Base-by-base conservation (phyloP, 371 early-diverging fungal genomes). In the Mucor racemosus region DNA sequence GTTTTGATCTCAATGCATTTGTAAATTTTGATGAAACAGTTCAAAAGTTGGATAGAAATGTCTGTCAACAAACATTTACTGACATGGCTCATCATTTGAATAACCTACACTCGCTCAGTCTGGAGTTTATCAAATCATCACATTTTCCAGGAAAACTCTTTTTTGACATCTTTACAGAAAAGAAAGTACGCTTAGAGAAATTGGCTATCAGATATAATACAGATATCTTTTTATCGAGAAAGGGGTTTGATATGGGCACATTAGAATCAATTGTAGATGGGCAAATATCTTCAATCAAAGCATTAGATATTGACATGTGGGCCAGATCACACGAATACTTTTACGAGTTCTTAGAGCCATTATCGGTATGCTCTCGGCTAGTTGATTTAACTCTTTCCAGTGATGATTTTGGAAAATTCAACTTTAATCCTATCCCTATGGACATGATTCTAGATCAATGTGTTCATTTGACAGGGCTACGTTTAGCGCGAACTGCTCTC, bases 381-480 rank as follows among this genome's bases (percentile, higher is more conserved):
- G 34, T 33, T 1, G 11, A 38, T 8, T 40, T 68, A 15, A n/a
- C 5, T 8, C 41, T 68, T 13, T 54, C 41, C 19, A 63, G 58
- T 26, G 59, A 68, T 50, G 64, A 68, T 19, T 40, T 41, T 21
- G 54, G 21, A 2, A 19, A 39, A 7, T 68, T 63, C 21, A 41
- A 53, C 26, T 68, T 38, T 6, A 58, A 50, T 35, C 58, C 64
- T 10, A 36, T 63, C 3, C 59, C 68, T 1, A 39, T 68, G 0
- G 68, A 68, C 15, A 21, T 58, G 26, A 58, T 68, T 11, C 34
- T 68, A 15, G 53, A 63, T 35, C 50, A 26, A 10, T 68, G 68
- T 34, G 10, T 17, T 5, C 48, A 54, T 4, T 10, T 68, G 3
- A 39, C 21, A 36, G 26, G 34, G 21, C 21, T 68, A 17, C 3